Evolutionary conservation across 1,284 basidiomycete species (phyloP).

Genomic region (Sporisorium reilianum): DNA sequence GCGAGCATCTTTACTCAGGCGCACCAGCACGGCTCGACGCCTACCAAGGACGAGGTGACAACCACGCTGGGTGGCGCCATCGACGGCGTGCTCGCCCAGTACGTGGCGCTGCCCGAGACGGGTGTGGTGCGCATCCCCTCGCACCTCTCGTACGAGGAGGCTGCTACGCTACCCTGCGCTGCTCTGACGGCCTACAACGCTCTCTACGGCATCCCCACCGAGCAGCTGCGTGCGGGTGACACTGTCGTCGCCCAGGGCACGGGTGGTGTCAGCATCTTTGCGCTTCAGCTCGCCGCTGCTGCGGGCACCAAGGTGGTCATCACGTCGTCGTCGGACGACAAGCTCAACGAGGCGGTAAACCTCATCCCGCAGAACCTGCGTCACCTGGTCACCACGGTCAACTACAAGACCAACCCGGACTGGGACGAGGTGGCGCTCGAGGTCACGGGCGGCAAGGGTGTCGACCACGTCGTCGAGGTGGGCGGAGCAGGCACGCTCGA

Average conservation of each 20-base stretch:
- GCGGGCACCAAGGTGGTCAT: slow-evolving; percentile 75
- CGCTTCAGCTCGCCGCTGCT: slow-evolving; percentile 74
- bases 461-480: slow-evolving; percentile 75
- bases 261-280: slow-evolving; percentile 75
- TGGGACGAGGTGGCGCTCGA: slow-evolving; percentile 75
- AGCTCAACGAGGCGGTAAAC: slow-evolving; percentile 69
- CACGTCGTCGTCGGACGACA: slow-evolving; percentile 76
- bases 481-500: slow-evolving; percentile 74
- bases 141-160: slow-evolving; percentile 74
- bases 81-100: slow-evolving; percentile 75
- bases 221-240: slow-evolving; percentile 71
- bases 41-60: slow-evolving; percentile 58
- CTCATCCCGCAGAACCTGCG: slow-evolving; percentile 59
- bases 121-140: slow-evolving; percentile 66
- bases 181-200: slow-evolving; percentile 74
- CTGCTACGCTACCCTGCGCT: slow-evolving; percentile 72
- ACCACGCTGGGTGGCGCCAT: slow-evolving; percentile 73
- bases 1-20: slow-evolving; percentile 66
- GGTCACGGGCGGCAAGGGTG: slow-evolving; percentile 74
- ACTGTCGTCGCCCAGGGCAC: slow-evolving; percentile 75
- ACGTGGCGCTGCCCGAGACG: slow-evolving; percentile 66
- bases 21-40: slow-evolving; percentile 68
- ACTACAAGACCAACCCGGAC: slow-evolving; percentile 74
- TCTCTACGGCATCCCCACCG: slow-evolving; percentile 71
- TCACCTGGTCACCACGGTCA: slow-evolving; percentile 65